Evolutionary conservation across 805 yeast genomes (phyloP).

Genomic region (Ogataea glucozyma): DNA sequence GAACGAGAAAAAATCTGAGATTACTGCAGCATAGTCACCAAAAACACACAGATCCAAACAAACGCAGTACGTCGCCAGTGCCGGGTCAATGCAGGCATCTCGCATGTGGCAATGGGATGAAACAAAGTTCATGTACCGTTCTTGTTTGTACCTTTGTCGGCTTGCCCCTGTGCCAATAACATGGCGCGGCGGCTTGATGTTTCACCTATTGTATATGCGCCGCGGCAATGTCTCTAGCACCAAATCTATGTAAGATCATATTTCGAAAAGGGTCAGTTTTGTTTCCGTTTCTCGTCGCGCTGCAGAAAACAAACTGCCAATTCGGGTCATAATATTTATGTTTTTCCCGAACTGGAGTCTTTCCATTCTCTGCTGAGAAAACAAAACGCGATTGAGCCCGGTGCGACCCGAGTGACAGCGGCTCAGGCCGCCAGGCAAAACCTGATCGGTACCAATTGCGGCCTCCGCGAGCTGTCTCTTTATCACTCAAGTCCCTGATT

Average conservation of each 20-base stretch:
- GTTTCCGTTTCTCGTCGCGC: slow-evolving; percentile 3
- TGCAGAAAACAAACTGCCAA: neutral
- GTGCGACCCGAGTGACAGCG: too few species aligned
- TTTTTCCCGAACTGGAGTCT: neutral
- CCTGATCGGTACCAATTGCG: too few species aligned
- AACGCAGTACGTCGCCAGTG: too few species aligned
- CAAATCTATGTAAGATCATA: neutral
- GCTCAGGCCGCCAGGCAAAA: too few species aligned
- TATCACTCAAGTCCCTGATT: neutral
- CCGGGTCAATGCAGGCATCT: too few species aligned
- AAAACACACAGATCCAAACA: too few species aligned
- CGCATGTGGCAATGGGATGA: too few species aligned
- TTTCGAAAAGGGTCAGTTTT: neutral
- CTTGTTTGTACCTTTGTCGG: too few species aligned
- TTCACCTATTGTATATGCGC: neutral
- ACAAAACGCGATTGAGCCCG: neutral
- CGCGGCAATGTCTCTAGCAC: slow-evolving; percentile 1
- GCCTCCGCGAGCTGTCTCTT: too few species aligned
- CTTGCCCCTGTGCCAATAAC: too few species aligned
- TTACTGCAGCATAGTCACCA: neutral
- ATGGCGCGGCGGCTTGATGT: slow-evolving; percentile 2
- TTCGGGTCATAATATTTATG: neutral
- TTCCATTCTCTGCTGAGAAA: neutral
- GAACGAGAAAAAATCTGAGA: neutral
- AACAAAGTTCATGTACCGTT: too few species aligned